Evolutionary conservation across 768 basidiomycete species (phyloP), one percentile per base, ranked within the genome.

Genomic region (Suillus discolor): DNA sequence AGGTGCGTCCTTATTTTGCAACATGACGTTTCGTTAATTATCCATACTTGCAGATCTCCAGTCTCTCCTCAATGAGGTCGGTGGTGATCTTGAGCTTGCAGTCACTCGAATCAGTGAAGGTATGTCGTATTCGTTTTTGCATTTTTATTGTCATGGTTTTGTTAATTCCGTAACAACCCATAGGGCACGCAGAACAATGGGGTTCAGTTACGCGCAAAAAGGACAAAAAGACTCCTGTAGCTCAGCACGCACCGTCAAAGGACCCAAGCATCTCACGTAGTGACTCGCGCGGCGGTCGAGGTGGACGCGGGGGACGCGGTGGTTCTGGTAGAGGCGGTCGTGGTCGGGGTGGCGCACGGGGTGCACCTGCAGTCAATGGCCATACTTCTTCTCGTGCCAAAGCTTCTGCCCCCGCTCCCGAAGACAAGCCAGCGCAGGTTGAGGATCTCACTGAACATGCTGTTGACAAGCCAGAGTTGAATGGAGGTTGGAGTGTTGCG

Each of bases 121-220:
- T 92, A 25, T 11, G 79, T 45, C 13, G 0, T 4, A 23, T 8
- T 51, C 11, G 39, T 51, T 11, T 47, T 55, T 13, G 3, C 18
- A 45, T 51, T 45, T 23, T 54, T 6, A 44, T 45, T 16, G 38
- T 53, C 23, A 6, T 25, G 42, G 65, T 51, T 63, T 42, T 59
- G 16, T 41, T 59, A 25, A 59, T 59, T 60, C 25, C 18, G 39
- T 60, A 59, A 60, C 59, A 31, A 65, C 41, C 63, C 60, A 61
- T 74, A 94, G 93, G 93, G 72, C 82, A 83, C 69, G 90, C 84
- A 57, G 87, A 89, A 75, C 91, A 89, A 72, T 95, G 93, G 93
- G 92, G 86, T 61, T 87, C 91, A 63, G 93, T 93, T 65, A 87
- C 87, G 68, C 89, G 87, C 77, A 94, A 93, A 86, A 95, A 93